Evolutionary conservation across 2,329 filamentous ascomycete genomes (phyloP), one percentile per base, ranked within the genome.

Genomic region (Fusarium fracticaudum): DNA sequence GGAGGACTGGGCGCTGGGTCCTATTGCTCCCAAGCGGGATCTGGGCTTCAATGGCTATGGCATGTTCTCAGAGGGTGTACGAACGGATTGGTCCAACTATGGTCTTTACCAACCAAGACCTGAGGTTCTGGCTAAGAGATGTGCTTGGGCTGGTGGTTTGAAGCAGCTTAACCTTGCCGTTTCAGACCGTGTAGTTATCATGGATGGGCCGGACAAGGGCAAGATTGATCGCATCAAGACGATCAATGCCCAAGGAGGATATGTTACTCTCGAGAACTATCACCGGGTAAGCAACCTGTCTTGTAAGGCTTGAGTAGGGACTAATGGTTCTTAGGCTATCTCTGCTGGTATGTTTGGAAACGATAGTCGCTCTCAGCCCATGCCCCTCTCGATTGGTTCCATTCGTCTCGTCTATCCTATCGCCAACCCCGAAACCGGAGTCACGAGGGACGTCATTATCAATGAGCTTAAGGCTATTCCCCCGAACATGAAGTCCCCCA

Each of bases 361-460:
- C 41, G 77, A 79, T 17, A 70, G 74, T 38, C 79, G 77, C 45
- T 79, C 79, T n/a, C 75, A 79, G 43, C 65, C 80, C 4, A 80
- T 83, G 78, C 83, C 91, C 38, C 81, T 97, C 38, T 87, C 92
- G 61, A 87, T 97, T 78, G 88, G 89, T 40, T 87, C 93, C 70
- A 87, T 98, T 73, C 93, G 94, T 65, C 93, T 98, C 40, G 94
- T 98, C 55, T 91, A 94, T 79, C 91, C 94, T 29, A 86, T 97
- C 61, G 86, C 86, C 57, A 90, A 96, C 81, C 87, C 90, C 22
- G 83, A 85, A 72, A 93, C 92, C 18, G 91, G 91, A 78, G 78
- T 84, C 35, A 88, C 88, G 50, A 89, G 90, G 79, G 95, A 98
- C 80, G 91, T 93, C 67, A 88, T 98, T 77, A 91, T 97, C 81